These are phyloP conservation scores for Colletotrichum chrysophilum DNA, from an alignment of 2,329 filamentous ascomycete species.

Conservation along the genomic window DNA sequence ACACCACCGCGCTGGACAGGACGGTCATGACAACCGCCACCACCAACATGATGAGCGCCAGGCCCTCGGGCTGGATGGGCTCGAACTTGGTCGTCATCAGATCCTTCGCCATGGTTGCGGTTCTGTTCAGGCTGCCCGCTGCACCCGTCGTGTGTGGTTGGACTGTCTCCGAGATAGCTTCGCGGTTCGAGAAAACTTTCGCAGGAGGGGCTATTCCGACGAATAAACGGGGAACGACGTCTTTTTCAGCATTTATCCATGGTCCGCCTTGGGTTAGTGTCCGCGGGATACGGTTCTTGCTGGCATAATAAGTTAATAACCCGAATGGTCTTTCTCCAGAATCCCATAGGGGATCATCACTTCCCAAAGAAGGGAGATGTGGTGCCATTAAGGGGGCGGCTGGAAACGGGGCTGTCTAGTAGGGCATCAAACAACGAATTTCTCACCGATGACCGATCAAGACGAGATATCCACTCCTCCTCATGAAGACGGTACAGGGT, in stretches of 20 bases:
- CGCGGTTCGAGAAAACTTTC: neutral
- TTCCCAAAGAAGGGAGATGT: neutral
- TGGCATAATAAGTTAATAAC: neutral
- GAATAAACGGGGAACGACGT: neutral
- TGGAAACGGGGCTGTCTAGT: neutral
- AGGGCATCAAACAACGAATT: neutral
- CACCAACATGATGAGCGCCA: neutral
- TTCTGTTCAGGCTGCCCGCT: neutral
- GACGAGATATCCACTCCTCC: neutral
- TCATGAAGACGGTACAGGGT: neutral
- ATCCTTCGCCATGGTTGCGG: neutral
- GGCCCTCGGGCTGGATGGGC: neutral
- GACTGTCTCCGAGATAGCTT: neutral
- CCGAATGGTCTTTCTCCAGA: neutral
- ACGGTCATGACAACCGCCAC: neutral
- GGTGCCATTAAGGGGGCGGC: neutral
- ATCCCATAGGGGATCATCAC: neutral
- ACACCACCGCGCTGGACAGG: neutral
- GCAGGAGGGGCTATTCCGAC: neutral
- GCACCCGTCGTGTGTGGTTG: neutral
- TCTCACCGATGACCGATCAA: neutral
- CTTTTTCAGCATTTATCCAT: neutral
- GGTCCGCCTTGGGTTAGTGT: neutral
- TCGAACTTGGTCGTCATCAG: neutral
- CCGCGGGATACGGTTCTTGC: neutral